Conservation (phyloP, 164 flowering plant species). For the Liriodendron chinense region DNA sequence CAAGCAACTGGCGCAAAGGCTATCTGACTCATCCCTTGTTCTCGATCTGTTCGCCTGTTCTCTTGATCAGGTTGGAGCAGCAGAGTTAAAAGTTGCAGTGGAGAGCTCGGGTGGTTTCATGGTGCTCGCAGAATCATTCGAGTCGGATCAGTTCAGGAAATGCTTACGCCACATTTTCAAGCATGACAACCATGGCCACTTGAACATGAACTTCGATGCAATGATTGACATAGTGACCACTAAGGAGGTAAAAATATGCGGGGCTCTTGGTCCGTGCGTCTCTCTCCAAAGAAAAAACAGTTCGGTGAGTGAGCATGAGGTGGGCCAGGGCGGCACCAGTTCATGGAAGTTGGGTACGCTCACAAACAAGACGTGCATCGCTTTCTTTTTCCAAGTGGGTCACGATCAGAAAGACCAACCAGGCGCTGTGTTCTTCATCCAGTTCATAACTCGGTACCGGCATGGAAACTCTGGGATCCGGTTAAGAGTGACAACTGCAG, state of each 20-base stretch:
- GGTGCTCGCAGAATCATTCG: constrained; percentile 76
- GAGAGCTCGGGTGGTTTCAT: constrained; percentile 87
- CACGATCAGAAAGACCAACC: constrained; percentile 53
- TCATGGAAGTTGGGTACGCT: constrained; percentile 79
- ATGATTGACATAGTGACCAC: constrained; percentile 77
- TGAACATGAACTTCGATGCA: constrained; percentile 74
- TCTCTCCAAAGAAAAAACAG: constrained; percentile 58
- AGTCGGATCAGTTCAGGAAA: constrained; percentile 68
- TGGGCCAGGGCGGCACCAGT: constrained; percentile 76
- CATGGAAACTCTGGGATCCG: constrained; percentile 53
- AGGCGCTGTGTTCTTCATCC: constrained; percentile 74
- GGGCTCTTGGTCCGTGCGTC: constrained; percentile 87
- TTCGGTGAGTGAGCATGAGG: constrained; percentile 58
- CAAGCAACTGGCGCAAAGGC: constrained; percentile 49
- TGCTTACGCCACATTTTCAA: constrained; percentile 65
- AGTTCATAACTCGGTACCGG: constrained; percentile 73
- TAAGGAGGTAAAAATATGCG: constrained; percentile 70
- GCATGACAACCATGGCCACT: constrained; percentile 53
- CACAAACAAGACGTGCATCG: constrained; percentile 67
- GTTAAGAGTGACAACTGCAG: constrained; percentile 82
- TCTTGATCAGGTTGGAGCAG: constrained; percentile 89
- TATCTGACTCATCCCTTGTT: constrained; percentile 61
- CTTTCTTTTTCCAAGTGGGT: constrained; percentile 77
- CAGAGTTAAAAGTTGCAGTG: constrained; percentile 65
- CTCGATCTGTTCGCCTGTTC: constrained; percentile 93